These are phyloP conservation scores for Talaromyces islandicus DNA, from an alignment of 2,329 filamentous ascomycete species.

Conservation along the genomic window DNA sequence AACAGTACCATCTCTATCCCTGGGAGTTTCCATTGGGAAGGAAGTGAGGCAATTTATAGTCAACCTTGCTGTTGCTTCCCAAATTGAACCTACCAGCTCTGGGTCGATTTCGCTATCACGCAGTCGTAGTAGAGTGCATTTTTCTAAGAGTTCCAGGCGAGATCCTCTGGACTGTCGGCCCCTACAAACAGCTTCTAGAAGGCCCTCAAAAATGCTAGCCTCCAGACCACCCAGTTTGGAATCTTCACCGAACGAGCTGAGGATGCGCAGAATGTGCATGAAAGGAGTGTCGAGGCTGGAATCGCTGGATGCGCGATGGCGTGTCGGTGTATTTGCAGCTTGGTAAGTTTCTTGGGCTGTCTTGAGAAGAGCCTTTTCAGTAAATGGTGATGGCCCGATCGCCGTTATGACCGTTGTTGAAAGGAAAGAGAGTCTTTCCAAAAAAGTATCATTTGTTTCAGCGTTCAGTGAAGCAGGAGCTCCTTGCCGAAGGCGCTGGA, in stretches of 20 bases:
- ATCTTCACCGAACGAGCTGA: constrained; percentile 19
- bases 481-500: constrained; percentile 63
- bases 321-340: constrained; percentile 32
- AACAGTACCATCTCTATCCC: constrained; percentile 48
- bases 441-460: constrained; percentile 28
- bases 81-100: constrained; percentile 22
- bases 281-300: constrained; percentile 30
- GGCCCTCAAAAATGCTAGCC: constrained; percentile 21
- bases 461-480: constrained; percentile 40
- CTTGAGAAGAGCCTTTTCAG: constrained; percentile 43
- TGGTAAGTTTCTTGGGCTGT: constrained; percentile 53
- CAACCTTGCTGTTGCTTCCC: constrained; percentile 29
- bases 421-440: constrained; percentile 47
- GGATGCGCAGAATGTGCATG: constrained; percentile 32
- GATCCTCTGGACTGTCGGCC: constrained; percentile 28
- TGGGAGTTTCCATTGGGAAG: constrained; percentile 32
- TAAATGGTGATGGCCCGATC: constrained; percentile 47
- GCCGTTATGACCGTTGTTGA: constrained; percentile 45
- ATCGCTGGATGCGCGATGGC: constrained; percentile 21
- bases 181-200: constrained; percentile 29
- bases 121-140: constrained; percentile 27
- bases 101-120: constrained; percentile 11
- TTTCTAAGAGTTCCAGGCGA: constrained; percentile 32
- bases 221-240: constrained; percentile 21
- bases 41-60: constrained; percentile 36